Base-by-base conservation (phyloP, 352 stramenopile species). In the Globisporangium iwayamae region DNA sequence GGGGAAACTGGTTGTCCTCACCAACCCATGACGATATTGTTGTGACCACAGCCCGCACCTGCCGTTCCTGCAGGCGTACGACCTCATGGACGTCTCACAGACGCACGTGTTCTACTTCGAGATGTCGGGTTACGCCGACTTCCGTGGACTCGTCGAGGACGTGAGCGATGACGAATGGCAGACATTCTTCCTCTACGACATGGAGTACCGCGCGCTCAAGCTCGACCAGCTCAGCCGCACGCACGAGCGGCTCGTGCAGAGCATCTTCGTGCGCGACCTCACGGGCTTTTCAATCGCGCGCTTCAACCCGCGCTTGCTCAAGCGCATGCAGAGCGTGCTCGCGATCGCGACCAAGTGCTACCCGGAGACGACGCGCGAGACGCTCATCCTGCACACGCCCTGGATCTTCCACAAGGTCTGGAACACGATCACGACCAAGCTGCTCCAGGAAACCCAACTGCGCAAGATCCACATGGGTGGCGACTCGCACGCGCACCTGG, bases 351-450 rank as follows among this genome's bases (percentile, higher is more conserved):
- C 79, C 4, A 81, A 74, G 32, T 87, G 78, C 59, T 92, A 92
- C 65, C 81, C 83, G 0, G 81, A 90, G 65, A 84, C 73, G 5
- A 76, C 81, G 41, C 62, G 78, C 65, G 68, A 80, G 57, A 83
- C 75, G 62, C 57, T 92, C 4, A 71, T 90, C 32, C 56, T 92
- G 47, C 74, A 90, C 62, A 76, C 75, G 14, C 78, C 80, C 7
- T 92, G 81, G 83, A 57, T 90, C n/a, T 92, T 89, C 63, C 72
- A 89, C 57, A 89, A 88, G 66, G 69, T 89, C 36, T 90, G 83
- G 83, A 76, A 65, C 41, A 68, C 60, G 30, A 71, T 92, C 46
- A 71, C 79, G 36, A 58, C 70, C 14, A 85, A 76, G 69, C 74
- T 92, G 30, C 36, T 63, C 5, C 77, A 89, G 10, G 79, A 89